A percentile compares a stretch with the other conserved stretches of the same genome.
These are phyloP conservation scores for Pleurotus platypus DNA, from an alignment of 768 basidiomycete species.

Conservation along the genomic window DNA sequence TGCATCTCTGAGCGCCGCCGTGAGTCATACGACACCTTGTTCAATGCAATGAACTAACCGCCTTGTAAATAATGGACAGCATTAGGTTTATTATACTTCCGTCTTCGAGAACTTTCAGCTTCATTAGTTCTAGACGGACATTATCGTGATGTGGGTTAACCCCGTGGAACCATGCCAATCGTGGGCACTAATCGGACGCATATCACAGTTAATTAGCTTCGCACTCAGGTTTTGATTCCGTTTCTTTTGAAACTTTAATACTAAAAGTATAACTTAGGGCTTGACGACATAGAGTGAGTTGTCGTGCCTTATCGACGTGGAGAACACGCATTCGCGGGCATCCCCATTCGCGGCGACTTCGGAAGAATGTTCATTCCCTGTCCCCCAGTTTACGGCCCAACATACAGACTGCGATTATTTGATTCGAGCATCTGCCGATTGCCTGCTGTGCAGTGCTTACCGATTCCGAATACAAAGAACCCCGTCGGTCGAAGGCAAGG, in stretches of 20 bases:
- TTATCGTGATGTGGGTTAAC: background rate
- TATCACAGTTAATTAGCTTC: background rate
- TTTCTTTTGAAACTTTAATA: slow-evolving; percentile 1
- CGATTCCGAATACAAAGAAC: too few species aligned
- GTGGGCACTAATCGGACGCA: background rate
- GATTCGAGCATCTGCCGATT: too few species aligned
- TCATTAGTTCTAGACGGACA: background rate
- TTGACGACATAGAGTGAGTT: slow-evolving; percentile 4
- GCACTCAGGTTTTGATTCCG: slow-evolving; percentile 1
- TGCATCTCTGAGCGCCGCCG: background rate
- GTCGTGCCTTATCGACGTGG: background rate
- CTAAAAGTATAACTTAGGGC: slow-evolving; percentile 3
- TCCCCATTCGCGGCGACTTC: background rate
- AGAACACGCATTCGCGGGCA: background rate
- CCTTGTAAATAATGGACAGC: too few species aligned
- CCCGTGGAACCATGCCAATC: background rate
- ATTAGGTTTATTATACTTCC: too few species aligned
- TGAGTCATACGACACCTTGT: background rate
- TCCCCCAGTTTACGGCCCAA: too few species aligned
- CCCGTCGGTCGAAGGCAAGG: too few species aligned
- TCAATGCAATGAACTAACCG: slow-evolving; percentile 1
- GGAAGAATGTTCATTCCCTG: background rate
- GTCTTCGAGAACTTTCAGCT: background rate
- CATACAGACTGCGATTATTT: too few species aligned
- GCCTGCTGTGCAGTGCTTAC: too few species aligned